Conservation (phyloP, 139 green algal species). For the Coelastrella sp. region DNA sequence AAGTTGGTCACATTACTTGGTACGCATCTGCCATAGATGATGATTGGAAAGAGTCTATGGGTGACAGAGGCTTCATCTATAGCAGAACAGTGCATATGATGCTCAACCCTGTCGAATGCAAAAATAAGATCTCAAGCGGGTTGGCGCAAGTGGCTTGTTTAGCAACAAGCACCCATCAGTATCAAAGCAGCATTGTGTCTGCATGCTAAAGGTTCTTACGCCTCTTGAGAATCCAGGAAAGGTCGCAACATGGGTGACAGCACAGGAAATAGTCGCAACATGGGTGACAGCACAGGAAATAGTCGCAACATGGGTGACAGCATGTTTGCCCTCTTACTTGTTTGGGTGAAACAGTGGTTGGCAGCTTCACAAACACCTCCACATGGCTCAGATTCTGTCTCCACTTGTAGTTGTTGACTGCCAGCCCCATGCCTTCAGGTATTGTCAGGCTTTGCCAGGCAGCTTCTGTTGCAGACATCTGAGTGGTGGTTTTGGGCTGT, state of each 20-base stretch:
- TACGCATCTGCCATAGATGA: no score
- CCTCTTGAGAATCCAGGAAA: no score
- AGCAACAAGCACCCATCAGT: no score
- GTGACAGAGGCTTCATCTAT: no score
- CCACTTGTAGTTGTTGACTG: constrained; percentile 83
- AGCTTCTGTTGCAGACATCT: not conserved
- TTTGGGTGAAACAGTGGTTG: constrained; percentile 17
- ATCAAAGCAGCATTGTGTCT: no score
- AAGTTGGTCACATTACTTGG: no score
- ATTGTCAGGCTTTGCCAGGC: constrained; percentile 59
- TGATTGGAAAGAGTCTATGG: no score
- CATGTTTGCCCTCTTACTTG: not conserved
- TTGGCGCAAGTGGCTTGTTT: no score
- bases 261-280: not conserved
- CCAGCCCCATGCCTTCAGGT: constrained; percentile 61
- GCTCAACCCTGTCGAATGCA: no score
- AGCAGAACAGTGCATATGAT: no score
- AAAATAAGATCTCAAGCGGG: no score
- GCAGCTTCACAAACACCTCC: constrained; percentile 78
- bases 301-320: not conserved
- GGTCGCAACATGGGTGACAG: not conserved
- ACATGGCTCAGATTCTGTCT: constrained; percentile 86
- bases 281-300: not conserved
- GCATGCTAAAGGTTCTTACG: no score
- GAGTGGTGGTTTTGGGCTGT: not conserved